phyloP scores from a whole-genome alignment of 352 stramenopile genomes.

The Globisporangium yorkense region DNA sequence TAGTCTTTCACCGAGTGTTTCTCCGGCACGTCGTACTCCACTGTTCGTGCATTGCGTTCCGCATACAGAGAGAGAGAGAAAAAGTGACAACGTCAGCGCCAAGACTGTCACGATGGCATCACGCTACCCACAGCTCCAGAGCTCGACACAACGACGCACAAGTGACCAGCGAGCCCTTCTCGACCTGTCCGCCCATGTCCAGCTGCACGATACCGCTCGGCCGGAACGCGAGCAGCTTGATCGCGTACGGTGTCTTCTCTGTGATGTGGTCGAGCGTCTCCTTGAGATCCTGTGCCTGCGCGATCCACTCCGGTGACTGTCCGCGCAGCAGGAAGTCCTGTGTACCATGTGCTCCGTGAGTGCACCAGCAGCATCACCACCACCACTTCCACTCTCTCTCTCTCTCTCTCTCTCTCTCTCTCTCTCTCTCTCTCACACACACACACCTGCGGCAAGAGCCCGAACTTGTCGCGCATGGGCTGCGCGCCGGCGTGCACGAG shows the following conservation, averaged over 20 bases:
- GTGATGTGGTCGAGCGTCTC: constrained; percentile 65
- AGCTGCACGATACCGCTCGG: constrained; percentile 80
- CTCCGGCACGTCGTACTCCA: constrained; percentile 76
- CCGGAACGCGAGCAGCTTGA: constrained; percentile 74
- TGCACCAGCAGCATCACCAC: too few species aligned
- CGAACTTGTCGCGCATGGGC: constrained; percentile 65
- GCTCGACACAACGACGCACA: constrained; percentile 29
- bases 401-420: not conserved
- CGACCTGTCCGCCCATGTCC: constrained; percentile 76
- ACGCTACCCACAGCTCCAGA: not conserved
- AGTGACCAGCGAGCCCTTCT: constrained; percentile 80
- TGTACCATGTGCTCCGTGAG: not conserved
- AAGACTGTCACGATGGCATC: not conserved
- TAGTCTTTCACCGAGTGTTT: constrained; percentile 84
- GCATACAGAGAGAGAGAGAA: not conserved
- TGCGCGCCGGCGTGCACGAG: constrained; percentile 64
- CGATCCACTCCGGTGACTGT: constrained; percentile 62
- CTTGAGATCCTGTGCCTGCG: constrained; percentile 68
- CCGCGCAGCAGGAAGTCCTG: constrained; percentile 66
- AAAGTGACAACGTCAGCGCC: not conserved
- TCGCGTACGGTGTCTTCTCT: constrained; percentile 51
- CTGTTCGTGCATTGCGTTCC: constrained; percentile 17
- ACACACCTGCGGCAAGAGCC: constrained; percentile 61
- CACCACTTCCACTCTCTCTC: too few species aligned
- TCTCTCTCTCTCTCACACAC: not conserved